phyloP scores from a whole-genome alignment of 2,329 filamentous ascomycete species.

The Sclerotinia subarctica region DNA sequence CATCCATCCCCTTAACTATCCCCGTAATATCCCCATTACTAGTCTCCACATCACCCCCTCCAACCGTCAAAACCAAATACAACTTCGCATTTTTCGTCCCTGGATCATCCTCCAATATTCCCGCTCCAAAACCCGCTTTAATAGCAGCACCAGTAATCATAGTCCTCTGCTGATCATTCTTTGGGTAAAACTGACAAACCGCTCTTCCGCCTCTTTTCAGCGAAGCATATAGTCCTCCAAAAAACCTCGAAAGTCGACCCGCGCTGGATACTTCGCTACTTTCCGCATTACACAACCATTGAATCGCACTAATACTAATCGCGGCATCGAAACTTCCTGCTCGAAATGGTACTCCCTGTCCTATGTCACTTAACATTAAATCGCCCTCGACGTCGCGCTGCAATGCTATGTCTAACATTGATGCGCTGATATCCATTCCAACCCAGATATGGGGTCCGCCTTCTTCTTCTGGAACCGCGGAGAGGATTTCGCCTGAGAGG shows the following conservation, averaged over 20 bases:
- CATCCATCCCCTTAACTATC: conserved; percentile 84
- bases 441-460: conserved; percentile 91
- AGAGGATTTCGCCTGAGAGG: conserved; percentile 89
- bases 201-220: conserved; percentile 81
- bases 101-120: conserved; percentile 90
- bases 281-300: conserved; percentile 98
- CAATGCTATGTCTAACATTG: conserved; percentile 95
- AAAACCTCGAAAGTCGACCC: conserved; percentile 78
- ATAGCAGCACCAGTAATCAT: conserved; percentile 93
- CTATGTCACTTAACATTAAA: conserved; percentile 89
- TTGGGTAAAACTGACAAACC: conserved; percentile 97
- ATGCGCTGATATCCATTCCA: conserved; percentile 92
- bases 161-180: conserved; percentile 83
- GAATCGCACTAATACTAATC: conserved; percentile 91
- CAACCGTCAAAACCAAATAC: conserved; percentile 93
- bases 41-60: conserved; percentile 52
- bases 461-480: conserved; percentile 62
- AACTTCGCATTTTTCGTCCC: conserved; percentile 95
- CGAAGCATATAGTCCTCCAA: conserved; percentile 85
- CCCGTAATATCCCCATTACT: conserved; percentile 73
- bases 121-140: conserved; percentile 91
- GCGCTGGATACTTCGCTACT: conserved; percentile 77
- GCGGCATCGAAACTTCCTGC: conserved; percentile 92
- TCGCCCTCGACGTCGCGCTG: conserved; percentile 92
- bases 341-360: conserved; percentile 91